Evolutionary conservation across 2,329 filamentous ascomycete species (phyloP).

Genomic region (Daldinia sp.): DNA sequence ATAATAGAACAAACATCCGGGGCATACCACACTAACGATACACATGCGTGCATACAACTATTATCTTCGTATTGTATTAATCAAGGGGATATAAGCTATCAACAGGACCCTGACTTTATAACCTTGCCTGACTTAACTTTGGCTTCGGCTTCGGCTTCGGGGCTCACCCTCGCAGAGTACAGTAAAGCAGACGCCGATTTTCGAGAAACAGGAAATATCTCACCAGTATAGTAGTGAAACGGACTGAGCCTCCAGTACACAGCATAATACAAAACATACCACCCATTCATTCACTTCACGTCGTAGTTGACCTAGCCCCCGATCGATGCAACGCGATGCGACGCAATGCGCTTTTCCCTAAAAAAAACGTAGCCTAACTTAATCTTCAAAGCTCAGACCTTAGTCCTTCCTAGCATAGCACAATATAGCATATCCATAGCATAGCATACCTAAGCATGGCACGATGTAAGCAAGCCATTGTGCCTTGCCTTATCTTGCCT

Average conservation of each 20-base stretch:
- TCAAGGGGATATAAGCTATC: background rate
- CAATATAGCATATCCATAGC: background rate
- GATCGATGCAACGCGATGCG: no score
- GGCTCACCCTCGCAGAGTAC: background rate
- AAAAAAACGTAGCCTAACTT: background rate
- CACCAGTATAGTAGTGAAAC: background rate
- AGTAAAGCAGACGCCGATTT: background rate
- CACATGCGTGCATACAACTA: background rate
- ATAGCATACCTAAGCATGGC: background rate
- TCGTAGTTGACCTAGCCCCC: no score
- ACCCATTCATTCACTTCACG: no score
- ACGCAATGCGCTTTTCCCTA: background rate
- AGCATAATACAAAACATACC: no score
- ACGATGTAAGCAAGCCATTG: no score
- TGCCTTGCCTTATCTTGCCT: no score
- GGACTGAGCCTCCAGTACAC: no score
- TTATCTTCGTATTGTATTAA: slow-evolving; percentile 2
- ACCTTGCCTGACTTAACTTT: background rate
- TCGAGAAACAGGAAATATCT: background rate
- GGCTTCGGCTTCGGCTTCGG: background rate
- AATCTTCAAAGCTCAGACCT: background rate
- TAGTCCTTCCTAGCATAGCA: no score
- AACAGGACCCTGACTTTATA: background rate
- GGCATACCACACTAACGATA: background rate
- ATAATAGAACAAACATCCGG: background rate